Conservation (phyloP, 208 protist genomes). For the Leishmania mexicana region DNA sequence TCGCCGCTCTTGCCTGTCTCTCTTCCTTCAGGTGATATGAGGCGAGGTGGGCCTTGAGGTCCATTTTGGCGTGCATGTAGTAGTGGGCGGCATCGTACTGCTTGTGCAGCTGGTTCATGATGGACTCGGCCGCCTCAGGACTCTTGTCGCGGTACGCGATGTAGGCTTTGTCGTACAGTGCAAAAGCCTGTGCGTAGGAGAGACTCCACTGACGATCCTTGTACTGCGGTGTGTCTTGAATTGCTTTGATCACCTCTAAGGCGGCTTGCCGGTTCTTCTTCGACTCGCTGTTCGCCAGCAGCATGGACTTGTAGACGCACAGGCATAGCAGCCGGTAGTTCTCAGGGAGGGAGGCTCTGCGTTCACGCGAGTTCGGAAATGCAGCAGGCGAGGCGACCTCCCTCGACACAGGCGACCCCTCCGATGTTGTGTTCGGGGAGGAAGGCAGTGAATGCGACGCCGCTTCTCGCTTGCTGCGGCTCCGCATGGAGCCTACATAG, state of each 20-base stretch:
- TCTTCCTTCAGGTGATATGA: conserved; percentile 27
- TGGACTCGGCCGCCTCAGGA: conserved; percentile 11
- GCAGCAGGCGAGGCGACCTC: not conserved
- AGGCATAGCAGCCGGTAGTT: conserved; percentile 37
- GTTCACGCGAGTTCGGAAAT: not conserved
- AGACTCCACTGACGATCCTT: conserved; percentile 46
- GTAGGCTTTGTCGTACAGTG: conserved; percentile 42
- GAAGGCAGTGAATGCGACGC: not conserved
- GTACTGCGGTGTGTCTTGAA: conserved; percentile 36
- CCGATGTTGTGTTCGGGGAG: not conserved
- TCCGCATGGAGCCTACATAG: conserved; percentile 1
- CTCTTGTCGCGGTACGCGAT: conserved; percentile 32
- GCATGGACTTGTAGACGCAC: conserved; percentile 25
- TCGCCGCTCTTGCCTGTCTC: not conserved
- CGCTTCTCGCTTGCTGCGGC: not conserved
- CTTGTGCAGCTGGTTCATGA: conserved; percentile 41
- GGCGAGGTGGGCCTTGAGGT: conserved; percentile 42
- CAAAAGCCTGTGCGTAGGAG: conserved; percentile 44
- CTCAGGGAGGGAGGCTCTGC: not conserved
- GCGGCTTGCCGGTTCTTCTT: conserved; percentile 13
- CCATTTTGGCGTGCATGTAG: conserved; percentile 40
- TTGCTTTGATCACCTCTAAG: conserved; percentile 24
- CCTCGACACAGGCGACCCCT: not conserved
- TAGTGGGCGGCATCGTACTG: conserved; percentile 45
- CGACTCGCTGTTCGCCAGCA: conserved; percentile 41